These are phyloP conservation scores for Nyssa sinensis DNA, from an alignment of 148 eudicot genomes.

Conservation along the genomic window DNA sequence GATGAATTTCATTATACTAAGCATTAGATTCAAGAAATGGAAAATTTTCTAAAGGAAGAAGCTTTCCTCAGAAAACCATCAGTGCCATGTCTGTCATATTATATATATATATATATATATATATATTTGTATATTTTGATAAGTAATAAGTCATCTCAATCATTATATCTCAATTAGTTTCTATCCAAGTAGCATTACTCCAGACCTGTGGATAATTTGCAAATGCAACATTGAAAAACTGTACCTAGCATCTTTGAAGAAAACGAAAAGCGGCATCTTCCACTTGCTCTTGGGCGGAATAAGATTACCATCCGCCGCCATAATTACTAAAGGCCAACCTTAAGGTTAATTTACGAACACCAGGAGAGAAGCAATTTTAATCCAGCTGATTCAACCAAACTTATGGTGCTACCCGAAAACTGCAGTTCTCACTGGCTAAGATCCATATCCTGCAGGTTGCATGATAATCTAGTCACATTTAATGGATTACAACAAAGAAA, in stretches of 20 bases:
- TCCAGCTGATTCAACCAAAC: constrained; percentile 15
- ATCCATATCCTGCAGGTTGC: constrained; percentile 13
- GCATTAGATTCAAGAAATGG: background rate
- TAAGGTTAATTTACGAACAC: background rate
- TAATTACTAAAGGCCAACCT: background rate
- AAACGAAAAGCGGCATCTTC: constrained; percentile 56
- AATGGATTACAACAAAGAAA: constrained; percentile 9
- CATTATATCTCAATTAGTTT: background rate
- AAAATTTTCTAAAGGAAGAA: background rate
- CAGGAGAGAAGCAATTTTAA: background rate
- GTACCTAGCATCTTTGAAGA: constrained; percentile 77
- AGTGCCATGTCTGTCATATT: background rate
- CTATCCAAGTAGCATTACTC: constrained; percentile 1
- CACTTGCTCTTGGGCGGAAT: constrained; percentile 24
- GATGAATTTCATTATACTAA: background rate
- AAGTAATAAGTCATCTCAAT: too few relatives aligned
- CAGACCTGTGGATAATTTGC: background rate
- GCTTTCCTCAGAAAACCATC: background rate
- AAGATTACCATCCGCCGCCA: constrained; percentile 42
- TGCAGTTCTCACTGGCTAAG: constrained; percentile 10
- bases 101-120: too few relatives aligned
- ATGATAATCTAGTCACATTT: constrained; percentile 11
- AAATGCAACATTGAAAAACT: background rate
- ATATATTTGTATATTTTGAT: too few relatives aligned
- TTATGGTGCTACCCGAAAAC: constrained; percentile 14